Conservation (phyloP, 441 rosid genomes). For the Pelargonium myrrhifolium region DNA sequence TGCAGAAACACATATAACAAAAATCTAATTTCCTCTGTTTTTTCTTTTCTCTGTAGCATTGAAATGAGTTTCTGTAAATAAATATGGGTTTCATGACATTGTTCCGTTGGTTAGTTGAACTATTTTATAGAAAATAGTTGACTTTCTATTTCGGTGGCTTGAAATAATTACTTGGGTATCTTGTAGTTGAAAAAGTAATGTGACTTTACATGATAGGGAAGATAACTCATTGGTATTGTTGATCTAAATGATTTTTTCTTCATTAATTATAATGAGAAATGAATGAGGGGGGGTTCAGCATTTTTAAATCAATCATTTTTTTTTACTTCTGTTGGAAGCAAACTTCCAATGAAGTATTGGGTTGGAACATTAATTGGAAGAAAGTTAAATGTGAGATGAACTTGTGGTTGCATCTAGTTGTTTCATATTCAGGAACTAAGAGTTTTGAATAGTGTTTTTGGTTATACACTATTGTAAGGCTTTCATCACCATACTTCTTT, state of each 20-base stretch:
- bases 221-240: background rate
- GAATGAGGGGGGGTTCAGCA: background rate
- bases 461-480: background rate
- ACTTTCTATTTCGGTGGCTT: background rate
- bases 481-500: background rate
- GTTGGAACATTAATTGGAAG: background rate
- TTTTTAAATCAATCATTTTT: background rate
- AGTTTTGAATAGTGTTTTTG: background rate
- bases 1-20: too few species aligned
- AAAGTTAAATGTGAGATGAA: background rate
- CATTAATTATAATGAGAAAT: background rate
- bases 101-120: background rate
- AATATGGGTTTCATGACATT: background rate
- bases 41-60: too few species aligned
- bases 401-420: background rate
- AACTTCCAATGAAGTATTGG: background rate
- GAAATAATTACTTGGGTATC: background rate
- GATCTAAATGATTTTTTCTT: background rate
- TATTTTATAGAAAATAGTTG: background rate
- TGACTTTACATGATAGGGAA: too few species aligned
- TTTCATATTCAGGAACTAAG: background rate
- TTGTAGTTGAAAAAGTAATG: constrained; percentile 1
- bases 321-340: background rate
- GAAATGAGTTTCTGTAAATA: background rate
- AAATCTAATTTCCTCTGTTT: too few species aligned